These are phyloP conservation scores for Phytophthora capsici DNA, from an alignment of 352 stramenopile species.

Conservation along the genomic window DNA sequence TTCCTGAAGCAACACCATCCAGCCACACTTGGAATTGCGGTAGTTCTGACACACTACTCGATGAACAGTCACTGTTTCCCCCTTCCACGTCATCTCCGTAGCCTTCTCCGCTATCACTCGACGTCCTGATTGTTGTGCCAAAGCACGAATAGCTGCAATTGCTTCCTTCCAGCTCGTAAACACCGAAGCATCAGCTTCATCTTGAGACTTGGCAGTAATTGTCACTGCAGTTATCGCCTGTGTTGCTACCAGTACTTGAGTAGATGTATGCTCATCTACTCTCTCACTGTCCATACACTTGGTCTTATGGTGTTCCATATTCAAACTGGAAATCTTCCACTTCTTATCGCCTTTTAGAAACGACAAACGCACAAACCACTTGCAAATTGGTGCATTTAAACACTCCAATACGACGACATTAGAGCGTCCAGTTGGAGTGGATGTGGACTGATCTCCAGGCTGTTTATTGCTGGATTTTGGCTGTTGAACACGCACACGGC, in stretches of 20 bases:
- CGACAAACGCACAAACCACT: constrained; percentile 76
- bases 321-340: constrained; percentile 83
- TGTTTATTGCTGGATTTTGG: constrained; percentile 26
- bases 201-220: constrained; percentile 5
- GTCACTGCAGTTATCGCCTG: constrained; percentile 7
- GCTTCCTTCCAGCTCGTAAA: constrained; percentile 71
- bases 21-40: constrained; percentile 75
- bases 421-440: constrained; percentile 14
- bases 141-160: constrained; percentile 50
- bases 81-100: constrained; percentile 47
- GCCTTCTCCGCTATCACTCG: constrained; percentile 63
- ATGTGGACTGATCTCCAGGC: neutral
- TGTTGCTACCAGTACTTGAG: neutral
- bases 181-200: constrained; percentile 27
- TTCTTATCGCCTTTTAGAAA: constrained; percentile 71
- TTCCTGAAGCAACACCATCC: constrained; percentile 69
- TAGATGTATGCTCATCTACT: neutral
- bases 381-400: constrained; percentile 67
- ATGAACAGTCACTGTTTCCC: constrained; percentile 52
- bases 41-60: constrained; percentile 76
- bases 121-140: constrained; percentile 66
- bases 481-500: constrained; percentile 63
- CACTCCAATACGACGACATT: constrained; percentile 72
- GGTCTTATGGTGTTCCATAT: constrained; percentile 65
- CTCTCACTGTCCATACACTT: constrained; percentile 48